Percentiles rank a stretch among this genome's conserved stretches.
Evolutionary conservation across 1,284 basidiomycete genomes (phyloP).

Genomic region (Trichosporon asahii): DNA sequence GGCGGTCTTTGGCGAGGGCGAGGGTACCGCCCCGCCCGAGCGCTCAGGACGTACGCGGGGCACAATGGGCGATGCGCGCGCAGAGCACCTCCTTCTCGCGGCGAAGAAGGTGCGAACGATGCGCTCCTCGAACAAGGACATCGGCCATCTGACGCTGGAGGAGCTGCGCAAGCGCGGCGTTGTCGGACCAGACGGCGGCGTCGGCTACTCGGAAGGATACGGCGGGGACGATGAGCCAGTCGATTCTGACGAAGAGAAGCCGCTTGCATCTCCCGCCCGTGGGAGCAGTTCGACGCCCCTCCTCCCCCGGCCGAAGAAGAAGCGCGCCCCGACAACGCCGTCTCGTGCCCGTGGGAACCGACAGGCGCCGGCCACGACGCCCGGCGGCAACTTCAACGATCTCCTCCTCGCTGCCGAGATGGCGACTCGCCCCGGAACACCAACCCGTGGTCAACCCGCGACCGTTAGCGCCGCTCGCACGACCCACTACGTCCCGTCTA

Average conservation of each 20-base stretch:
- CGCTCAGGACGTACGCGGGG: neutral
- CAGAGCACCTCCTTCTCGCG: conserved; percentile 49
- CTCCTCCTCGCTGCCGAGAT: conserved; percentile 46
- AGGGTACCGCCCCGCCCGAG: neutral
- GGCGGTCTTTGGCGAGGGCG: conserved; percentile 5
- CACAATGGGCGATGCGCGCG: conserved; percentile 48
- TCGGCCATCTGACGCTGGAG: conserved; percentile 41
- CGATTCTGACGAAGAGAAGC: conserved; percentile 24
- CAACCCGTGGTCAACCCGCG: conserved; percentile 28
- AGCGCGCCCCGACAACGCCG: conserved; percentile 36
- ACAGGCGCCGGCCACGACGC: conserved; percentile 38
- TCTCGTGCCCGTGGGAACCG: conserved; percentile 21
- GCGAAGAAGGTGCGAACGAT: conserved; percentile 45
- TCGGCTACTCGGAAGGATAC: conserved; percentile 48
- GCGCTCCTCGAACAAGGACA: conserved; percentile 28
- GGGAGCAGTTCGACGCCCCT: conserved; percentile 26
- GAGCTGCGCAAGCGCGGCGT: conserved; percentile 43
- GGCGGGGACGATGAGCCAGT: conserved; percentile 31
- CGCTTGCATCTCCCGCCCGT: neutral
- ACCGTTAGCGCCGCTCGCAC: conserved; percentile 8
- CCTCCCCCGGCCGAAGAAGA: conserved; percentile 36
- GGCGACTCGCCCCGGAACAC: conserved; percentile 41
- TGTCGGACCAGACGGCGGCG: conserved; percentile 44
- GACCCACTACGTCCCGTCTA: conserved; percentile 11
- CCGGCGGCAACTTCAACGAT: conserved; percentile 48